Base-by-base conservation (phyloP, 495 filamentous ascomycete genomes). In the Penicillium coprophilum region DNA sequence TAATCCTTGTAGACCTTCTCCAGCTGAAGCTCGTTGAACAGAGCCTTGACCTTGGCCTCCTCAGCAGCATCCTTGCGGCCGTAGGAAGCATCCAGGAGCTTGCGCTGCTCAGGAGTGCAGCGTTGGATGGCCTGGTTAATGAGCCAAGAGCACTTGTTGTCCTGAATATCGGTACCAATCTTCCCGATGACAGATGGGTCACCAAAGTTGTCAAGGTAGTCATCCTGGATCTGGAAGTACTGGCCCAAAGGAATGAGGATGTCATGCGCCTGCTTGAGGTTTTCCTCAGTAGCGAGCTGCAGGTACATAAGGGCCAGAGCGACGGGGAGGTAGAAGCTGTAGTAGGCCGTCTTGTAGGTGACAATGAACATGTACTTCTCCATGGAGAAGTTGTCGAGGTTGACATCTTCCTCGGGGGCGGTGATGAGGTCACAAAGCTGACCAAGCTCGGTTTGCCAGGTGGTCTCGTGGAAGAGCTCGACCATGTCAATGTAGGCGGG, bases 91-190 rank as follows among this genome's bases (percentile, higher is more conserved):
- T 95, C 87, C 34, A 82, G 85, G 36, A 91, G 68, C 71, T 87
- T 77, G 62, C 91, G 85, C 82, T 97, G 95, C 72, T 90, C 88
- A 11, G 88, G 82, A 2, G 77, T 89, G 54, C 85, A 88, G 46
- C 85, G 80, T 67, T 84, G 75, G 43, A 97, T 81, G 41, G 95
- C 95, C 73, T 96, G 87, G 80, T 97, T 97, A 68, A 98, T 81
- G 20, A 97, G 71, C 94, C 94, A 98, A 7, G 88, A 92, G 81
- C 94, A 98, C 80, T 98, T 98, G 83, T 98, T 98, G 73, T 98
- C 94, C 78, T 90, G 83, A 69, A 98, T 98, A 67, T 98, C 94
- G 57, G 95, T 98, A 51, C 94, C 94, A 60, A 98, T 95, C 84
- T 98, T 98, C 67, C 94, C 94, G 65, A 98, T 94, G 90, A 96